phyloP scores from a whole-genome alignment of 2,329 filamentous ascomycete genomes.

The Epichloe bromicola region DNA sequence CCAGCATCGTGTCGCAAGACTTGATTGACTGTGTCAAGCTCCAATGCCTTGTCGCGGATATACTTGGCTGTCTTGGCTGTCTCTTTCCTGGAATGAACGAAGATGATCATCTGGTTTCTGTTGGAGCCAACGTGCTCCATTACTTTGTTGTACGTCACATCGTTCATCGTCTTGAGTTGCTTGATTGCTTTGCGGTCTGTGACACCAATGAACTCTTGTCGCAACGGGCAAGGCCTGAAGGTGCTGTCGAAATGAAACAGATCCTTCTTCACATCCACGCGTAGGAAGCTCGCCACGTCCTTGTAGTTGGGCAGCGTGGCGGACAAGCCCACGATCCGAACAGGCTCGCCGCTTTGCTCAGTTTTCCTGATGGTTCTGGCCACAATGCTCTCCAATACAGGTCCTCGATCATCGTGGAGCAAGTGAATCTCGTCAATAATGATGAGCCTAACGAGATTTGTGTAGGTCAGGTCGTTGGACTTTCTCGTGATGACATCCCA shows the following conservation, averaged over 20 bases:
- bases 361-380: slow-evolving; percentile 84
- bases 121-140: slow-evolving; percentile 89
- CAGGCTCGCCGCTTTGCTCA: slow-evolving; percentile 87
- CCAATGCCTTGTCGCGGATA: slow-evolving; percentile 92
- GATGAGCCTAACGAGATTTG: slow-evolving; percentile 86
- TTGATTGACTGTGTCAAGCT: slow-evolving; percentile 92
- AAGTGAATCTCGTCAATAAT: slow-evolving; percentile 98
- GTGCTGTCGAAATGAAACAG: slow-evolving; percentile 95
- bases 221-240: slow-evolving; percentile 83
- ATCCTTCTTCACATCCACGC: slow-evolving; percentile 72
- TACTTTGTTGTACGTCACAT: slow-evolving; percentile 95
- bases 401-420: slow-evolving; percentile 92
- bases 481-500: slow-evolving; percentile 99
- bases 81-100: slow-evolving; percentile 96
- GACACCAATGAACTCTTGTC: slow-evolving; percentile 94
- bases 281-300: slow-evolving; percentile 89
- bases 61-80: slow-evolving; percentile 96
- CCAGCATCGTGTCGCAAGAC: slow-evolving; percentile 88
- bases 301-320: slow-evolving; percentile 93
- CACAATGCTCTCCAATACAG: slow-evolving; percentile 93
- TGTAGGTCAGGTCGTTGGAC: slow-evolving; percentile 92
- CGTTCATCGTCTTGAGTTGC: slow-evolving; percentile 98
- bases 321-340: slow-evolving; percentile 82
- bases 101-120: slow-evolving; percentile 96
- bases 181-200: slow-evolving; percentile 98